Conservation (phyloP, 169 alveolate species). For the Toxoplasma gondii region DNA sequence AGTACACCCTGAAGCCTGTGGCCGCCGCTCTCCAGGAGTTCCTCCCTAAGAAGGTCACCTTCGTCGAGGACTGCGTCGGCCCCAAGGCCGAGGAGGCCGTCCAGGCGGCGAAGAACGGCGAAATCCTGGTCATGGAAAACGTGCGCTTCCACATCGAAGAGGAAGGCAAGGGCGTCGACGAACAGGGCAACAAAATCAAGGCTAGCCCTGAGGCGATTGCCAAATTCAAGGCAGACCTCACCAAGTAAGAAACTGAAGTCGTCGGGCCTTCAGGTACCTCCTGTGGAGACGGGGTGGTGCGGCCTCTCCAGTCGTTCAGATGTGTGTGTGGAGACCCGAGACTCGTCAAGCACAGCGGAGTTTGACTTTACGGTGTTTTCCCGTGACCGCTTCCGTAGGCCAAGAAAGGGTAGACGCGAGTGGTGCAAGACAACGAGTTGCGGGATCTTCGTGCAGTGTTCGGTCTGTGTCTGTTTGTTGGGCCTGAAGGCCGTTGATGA, state of each 20-base stretch:
- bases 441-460: too few relatives aligned
- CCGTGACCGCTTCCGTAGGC: too few relatives aligned
- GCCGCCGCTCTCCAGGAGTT: slow-evolving; percentile 88
- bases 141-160: slow-evolving; percentile 97
- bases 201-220: slow-evolving; percentile 84
- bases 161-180: slow-evolving; percentile 96
- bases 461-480: too few relatives aligned
- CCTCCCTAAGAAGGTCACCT: slow-evolving; percentile 86
- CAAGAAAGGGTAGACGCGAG: too few relatives aligned
- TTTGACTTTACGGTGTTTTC: too few relatives aligned
- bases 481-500: too few relatives aligned
- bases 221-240: slow-evolving; percentile 90
- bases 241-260: slow-evolving; percentile 79
- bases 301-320: not conserved
- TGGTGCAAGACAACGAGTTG: too few relatives aligned
- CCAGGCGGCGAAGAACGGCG: slow-evolving; percentile 86
- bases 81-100: slow-evolving; percentile 88
- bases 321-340: too few relatives aligned
- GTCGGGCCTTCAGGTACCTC: not conserved
- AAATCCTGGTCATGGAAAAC: slow-evolving; percentile 94
- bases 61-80: slow-evolving; percentile 96
- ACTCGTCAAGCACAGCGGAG: too few relatives aligned
- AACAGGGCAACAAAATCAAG: slow-evolving; percentile 91
- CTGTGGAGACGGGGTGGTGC: not conserved
- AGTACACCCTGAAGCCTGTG: slow-evolving; percentile 92